Conservation (phyloP, 2,329 filamentous ascomycete species). For the Colletotrichum sublineola region DNA sequence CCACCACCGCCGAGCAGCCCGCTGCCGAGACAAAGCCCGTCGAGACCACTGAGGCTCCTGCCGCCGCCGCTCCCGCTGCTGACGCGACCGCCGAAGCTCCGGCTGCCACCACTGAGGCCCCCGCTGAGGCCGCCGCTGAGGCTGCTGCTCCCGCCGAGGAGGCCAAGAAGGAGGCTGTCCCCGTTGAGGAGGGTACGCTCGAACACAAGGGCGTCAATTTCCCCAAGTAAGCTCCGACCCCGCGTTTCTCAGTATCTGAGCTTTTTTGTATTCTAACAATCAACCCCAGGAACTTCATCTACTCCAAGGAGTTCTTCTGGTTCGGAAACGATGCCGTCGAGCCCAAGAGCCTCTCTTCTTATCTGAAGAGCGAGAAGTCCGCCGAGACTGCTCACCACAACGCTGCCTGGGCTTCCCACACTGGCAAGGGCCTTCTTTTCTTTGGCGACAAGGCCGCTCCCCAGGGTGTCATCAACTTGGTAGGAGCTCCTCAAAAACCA, state of each 20-base stretch:
- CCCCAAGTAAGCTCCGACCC: slow-evolving; percentile 80
- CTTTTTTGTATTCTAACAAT: slow-evolving; percentile 44
- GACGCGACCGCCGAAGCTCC: slow-evolving; percentile 55
- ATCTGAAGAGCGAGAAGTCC: slow-evolving; percentile 91
- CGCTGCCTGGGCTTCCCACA: slow-evolving; percentile 91
- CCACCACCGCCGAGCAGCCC: slow-evolving; percentile 55
- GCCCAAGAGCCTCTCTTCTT: slow-evolving; percentile 78
- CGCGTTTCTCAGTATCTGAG: neutral
- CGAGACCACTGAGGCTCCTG: slow-evolving; percentile 47
- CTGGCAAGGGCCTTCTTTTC: slow-evolving; percentile 95
- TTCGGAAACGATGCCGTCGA: slow-evolving; percentile 81
- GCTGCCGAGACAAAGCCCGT: slow-evolving; percentile 52
- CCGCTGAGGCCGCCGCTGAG: slow-evolving; percentile 59
- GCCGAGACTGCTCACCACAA: slow-evolving; percentile 80
- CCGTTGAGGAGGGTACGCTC: slow-evolving; percentile 85
- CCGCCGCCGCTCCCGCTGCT: slow-evolving; percentile 54
- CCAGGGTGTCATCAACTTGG: slow-evolving; percentile 85
- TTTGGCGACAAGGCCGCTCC: slow-evolving; percentile 88
- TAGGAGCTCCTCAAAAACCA: slow-evolving; percentile 60
- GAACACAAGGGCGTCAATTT: slow-evolving; percentile 90
- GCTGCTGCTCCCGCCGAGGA: slow-evolving; percentile 56
- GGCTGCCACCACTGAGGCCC: slow-evolving; percentile 51
- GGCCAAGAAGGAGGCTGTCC: slow-evolving; percentile 69
- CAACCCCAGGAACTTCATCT: slow-evolving; percentile 80
- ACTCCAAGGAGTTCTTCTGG: slow-evolving; percentile 95